phyloP scores from a whole-genome alignment of 176 grass and related monocot species.

The Bromus sterilis region DNA sequence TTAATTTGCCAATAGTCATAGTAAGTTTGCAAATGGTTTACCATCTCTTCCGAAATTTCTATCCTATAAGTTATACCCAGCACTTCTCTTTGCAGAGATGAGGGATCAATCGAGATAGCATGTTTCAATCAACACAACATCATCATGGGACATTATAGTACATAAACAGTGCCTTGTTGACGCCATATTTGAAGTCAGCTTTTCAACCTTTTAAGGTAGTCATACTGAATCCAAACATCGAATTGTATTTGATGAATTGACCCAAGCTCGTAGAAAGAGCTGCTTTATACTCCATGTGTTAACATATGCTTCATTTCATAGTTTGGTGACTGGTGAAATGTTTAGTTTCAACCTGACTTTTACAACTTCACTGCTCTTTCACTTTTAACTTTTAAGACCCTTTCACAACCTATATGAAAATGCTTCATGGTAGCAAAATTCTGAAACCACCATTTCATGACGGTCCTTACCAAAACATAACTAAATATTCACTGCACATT shows the following conservation, averaged over 20 bases:
- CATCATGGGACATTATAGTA: background rate
- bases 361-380: background rate
- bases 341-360: background rate
- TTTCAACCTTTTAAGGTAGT: background rate
- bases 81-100: slow-evolving; percentile 2
- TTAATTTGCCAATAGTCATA: no score
- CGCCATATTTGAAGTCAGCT: background rate
- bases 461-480: background rate
- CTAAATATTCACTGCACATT: background rate
- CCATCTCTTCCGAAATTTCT: background rate
- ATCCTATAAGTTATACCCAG: background rate
- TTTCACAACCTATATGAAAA: background rate
- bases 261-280: background rate
- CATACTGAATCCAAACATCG: background rate
- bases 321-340: background rate
- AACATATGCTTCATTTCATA: background rate
- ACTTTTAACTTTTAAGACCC: background rate
- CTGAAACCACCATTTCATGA: background rate
- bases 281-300: background rate
- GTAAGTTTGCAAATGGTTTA: no score
- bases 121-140: background rate
- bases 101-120: background rate
- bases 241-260: background rate
- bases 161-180: background rate
- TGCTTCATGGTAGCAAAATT: background rate